Percentiles rank a stretch among this genome's conserved stretches.
These are phyloP conservation scores for Flammula alnicola DNA, from an alignment of 1,284 basidiomycete species.

Conservation along the genomic window DNA sequence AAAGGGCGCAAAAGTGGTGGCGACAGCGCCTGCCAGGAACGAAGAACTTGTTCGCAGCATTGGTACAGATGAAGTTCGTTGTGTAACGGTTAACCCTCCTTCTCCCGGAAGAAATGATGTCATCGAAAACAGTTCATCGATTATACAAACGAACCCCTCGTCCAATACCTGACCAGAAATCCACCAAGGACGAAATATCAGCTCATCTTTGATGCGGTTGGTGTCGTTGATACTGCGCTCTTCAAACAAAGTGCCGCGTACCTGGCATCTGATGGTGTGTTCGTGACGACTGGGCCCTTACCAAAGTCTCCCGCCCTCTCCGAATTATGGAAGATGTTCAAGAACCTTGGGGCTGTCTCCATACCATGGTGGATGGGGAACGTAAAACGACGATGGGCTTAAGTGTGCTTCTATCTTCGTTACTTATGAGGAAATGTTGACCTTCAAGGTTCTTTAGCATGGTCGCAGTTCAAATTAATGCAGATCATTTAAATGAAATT, in stretches of 20 bases:
- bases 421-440: no score
- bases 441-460: no score
- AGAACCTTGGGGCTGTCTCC: slow-evolving; percentile 30
- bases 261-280: slow-evolving; percentile 49
- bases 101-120: no score
- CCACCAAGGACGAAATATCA: slow-evolving; percentile 45
- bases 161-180: slow-evolving; percentile 42
- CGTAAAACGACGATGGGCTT: slow-evolving; percentile 48
- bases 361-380: slow-evolving; percentile 53
- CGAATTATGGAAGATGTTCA: slow-evolving; percentile 35
- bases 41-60: slow-evolving; percentile 39
- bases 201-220: slow-evolving; percentile 48
- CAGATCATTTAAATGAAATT: slow-evolving; percentile 41
- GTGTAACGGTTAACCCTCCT: no score
- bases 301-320: slow-evolving; percentile 30
- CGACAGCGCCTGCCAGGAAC: slow-evolving; percentile 60
- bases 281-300: slow-evolving; percentile 47
- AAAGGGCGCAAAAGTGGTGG: slow-evolving; percentile 57
- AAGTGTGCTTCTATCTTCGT: slow-evolving; percentile 21
- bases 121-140: slow-evolving; percentile 66
- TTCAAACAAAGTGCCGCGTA: slow-evolving; percentile 48
- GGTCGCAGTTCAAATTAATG: slow-evolving; percentile 34
- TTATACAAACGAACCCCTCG: slow-evolving; percentile 55
- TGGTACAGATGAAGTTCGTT: slow-evolving; percentile 52
- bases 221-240: slow-evolving; percentile 38